Conservation (phyloP, 1,284 basidiomycete genomes). For the Ustilago lituana region DNA sequence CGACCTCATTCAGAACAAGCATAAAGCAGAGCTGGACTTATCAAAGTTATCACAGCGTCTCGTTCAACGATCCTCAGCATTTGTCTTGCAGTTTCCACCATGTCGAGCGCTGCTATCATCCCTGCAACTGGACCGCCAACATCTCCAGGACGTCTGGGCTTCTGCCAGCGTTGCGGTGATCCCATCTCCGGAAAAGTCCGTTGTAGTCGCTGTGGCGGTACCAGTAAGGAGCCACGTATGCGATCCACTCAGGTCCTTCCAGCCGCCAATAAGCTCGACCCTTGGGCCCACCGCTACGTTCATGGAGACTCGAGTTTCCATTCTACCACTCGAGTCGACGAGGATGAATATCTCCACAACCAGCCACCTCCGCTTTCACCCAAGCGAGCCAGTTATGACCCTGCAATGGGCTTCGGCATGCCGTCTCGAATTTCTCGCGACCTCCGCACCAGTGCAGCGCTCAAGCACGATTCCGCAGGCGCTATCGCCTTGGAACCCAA, state of each 20-base stretch:
- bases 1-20: background rate
- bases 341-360: conserved; percentile 18
- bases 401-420: conserved; percentile 38
- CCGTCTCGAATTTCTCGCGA: conserved; percentile 53
- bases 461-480: background rate
- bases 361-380: conserved; percentile 28
- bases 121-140: background rate
- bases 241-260: conserved; percentile 5
- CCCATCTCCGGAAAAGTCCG: conserved; percentile 35
- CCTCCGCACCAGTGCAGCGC: conserved; percentile 12
- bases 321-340: background rate
- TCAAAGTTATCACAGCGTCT: too few species aligned
- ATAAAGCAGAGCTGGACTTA: too few species aligned
- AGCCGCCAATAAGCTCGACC: conserved; percentile 22
- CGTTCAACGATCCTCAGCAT: background rate
- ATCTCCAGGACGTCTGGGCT: conserved; percentile 22
- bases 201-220: conserved; percentile 35
- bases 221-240: conserved; percentile 20
- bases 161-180: conserved; percentile 46
- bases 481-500: background rate
- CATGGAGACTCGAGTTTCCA: background rate
- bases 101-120: background rate
- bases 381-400: conserved; percentile 24
- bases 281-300: conserved; percentile 39
- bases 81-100: background rate